Conservation (phyloP, 208 protist species). For the Jaenimonas drosophilae region DNA sequence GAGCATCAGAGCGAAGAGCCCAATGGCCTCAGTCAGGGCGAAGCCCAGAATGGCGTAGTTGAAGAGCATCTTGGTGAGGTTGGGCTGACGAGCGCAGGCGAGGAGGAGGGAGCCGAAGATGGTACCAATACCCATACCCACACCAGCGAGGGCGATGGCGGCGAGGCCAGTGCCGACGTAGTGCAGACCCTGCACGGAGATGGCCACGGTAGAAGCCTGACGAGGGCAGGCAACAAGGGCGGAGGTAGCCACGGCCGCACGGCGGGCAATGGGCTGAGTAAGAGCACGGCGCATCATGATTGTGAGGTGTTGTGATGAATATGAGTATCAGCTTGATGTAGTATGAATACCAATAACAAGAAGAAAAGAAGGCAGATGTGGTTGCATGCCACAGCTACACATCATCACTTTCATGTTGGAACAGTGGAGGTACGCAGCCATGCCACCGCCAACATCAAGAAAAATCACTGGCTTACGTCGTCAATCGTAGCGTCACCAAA, state of each 20-base stretch:
- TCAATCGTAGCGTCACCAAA: too few species aligned
- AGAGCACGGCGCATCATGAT: constrained; percentile 3
- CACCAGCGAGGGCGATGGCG: constrained; percentile 84
- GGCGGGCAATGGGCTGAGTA: not conserved
- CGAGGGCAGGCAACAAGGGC: constrained; percentile 16
- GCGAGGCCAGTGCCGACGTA: constrained; percentile 87
- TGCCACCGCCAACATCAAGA: too few species aligned
- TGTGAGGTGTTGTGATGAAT: not conserved
- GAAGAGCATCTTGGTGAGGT: constrained; percentile 87
- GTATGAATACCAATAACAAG: constrained; percentile 4
- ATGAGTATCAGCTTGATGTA: too few species aligned
- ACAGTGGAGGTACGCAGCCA: too few species aligned
- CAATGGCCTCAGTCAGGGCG: constrained; percentile 88
- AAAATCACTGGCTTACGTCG: too few species aligned
- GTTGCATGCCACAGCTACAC: too few species aligned
- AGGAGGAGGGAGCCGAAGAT: constrained; percentile 84
- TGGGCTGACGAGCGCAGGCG: constrained; percentile 82
- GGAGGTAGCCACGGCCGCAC: constrained; percentile 3
- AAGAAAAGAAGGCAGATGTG: too few species aligned
- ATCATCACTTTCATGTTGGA: too few species aligned
- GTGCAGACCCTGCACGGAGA: constrained; percentile 87
- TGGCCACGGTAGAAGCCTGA: constrained; percentile 71
- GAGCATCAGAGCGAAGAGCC: constrained; percentile 87
- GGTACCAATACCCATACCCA: constrained; percentile 87
- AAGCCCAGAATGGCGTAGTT: constrained; percentile 91